A percentile compares a stretch with the other conserved stretches of the same genome.
Conservation (phyloP, 2,329 filamentous ascomycete species). For the Fusarium nanum region DNA sequence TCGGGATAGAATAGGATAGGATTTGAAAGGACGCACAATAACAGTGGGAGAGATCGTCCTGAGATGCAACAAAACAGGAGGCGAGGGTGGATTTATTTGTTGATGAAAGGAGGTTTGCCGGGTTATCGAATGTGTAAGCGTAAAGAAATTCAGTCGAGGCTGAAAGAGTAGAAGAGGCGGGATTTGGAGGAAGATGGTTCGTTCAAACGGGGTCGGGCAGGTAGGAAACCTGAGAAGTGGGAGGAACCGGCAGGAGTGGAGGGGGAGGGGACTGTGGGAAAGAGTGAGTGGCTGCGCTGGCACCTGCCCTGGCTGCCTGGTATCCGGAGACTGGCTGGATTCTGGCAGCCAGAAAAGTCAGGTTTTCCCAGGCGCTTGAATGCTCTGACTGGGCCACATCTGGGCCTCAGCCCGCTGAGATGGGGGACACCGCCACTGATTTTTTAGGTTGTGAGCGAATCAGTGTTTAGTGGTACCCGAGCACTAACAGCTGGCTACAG, state of each 20-base stretch:
- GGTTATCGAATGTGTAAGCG: conserved; percentile 27
- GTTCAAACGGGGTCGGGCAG: conserved; percentile 45
- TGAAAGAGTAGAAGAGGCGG: conserved; percentile 44
- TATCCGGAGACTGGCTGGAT: background rate
- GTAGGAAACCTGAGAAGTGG: conserved; percentile 13
- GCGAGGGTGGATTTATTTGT: conserved; percentile 9
- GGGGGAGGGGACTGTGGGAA: conserved; percentile 31
- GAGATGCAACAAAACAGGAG: conserved; percentile 27
- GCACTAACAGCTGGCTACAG: conserved; percentile 43
- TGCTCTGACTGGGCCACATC: conserved; percentile 32
- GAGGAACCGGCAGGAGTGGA: conserved; percentile 4
- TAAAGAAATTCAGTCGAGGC: conserved; percentile 46
- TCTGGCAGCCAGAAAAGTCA: conserved; percentile 50
- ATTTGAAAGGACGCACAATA: conserved; percentile 46
- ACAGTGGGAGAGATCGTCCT: conserved; percentile 37
- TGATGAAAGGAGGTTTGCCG: conserved; percentile 15
- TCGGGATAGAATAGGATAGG: conserved; percentile 29
- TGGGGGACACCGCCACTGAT: conserved; percentile 45
- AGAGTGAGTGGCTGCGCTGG: conserved; percentile 39
- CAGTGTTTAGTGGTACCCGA: conserved; percentile 39
- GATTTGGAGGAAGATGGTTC: conserved; percentile 47
- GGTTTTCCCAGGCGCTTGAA: conserved; percentile 43
- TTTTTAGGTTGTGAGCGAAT: conserved; percentile 25
- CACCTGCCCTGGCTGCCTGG: conserved; percentile 15
- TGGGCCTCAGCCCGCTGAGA: conserved; percentile 21